Percentiles rank a stretch among this genome's conserved stretches.
Evolutionary conservation across 805 yeast species (phyloP).

Genomic region (Yarrowia osloensis): DNA sequence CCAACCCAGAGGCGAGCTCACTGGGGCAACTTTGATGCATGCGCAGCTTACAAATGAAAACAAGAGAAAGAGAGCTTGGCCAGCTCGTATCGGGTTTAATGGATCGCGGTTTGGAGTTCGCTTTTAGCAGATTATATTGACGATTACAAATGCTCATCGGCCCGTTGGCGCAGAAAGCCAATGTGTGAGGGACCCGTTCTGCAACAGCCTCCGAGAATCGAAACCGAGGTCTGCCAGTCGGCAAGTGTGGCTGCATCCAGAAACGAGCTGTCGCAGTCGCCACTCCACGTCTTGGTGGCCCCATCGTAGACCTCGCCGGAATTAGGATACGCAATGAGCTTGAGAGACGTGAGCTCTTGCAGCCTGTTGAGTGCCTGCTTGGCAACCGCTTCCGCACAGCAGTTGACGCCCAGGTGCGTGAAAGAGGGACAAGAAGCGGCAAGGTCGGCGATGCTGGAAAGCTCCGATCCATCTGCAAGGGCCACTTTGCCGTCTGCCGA

Average conservation of each 20-base stretch:
- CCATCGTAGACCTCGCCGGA: conserved; percentile 69
- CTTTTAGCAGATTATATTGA: not conserved
- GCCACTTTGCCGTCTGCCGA: conserved; percentile 35
- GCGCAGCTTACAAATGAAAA: conserved; percentile 5
- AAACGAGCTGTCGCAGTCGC: conserved; percentile 27
- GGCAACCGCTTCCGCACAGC: conserved; percentile 54
- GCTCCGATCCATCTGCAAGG: conserved; percentile 53
- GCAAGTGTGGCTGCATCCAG: conserved; percentile 52
- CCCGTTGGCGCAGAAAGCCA: conserved; percentile 1
- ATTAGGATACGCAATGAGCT: conserved; percentile 69
- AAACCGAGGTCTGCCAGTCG: conserved; percentile 44
- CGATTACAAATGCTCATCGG: not conserved
- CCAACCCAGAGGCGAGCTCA: too few relatives aligned
- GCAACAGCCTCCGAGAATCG: conserved; percentile 74
- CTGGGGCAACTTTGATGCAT: too few relatives aligned
- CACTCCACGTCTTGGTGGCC: conserved; percentile 48
- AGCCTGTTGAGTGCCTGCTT: conserved; percentile 47
- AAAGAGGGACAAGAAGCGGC: conserved; percentile 12
- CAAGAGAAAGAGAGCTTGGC: not conserved
- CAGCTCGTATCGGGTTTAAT: conserved; percentile 3
- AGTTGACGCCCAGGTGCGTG: conserved; percentile 65
- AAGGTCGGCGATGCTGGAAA: not conserved
- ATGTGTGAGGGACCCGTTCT: conserved; percentile 61
- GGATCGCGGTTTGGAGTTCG: not conserved
- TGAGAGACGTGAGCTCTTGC: conserved; percentile 38